Evolutionary conservation across 2,329 filamentous ascomycete species (phyloP), one percentile per base, ranked within the genome.

Genomic region (Trichophyton rubrum): DNA sequence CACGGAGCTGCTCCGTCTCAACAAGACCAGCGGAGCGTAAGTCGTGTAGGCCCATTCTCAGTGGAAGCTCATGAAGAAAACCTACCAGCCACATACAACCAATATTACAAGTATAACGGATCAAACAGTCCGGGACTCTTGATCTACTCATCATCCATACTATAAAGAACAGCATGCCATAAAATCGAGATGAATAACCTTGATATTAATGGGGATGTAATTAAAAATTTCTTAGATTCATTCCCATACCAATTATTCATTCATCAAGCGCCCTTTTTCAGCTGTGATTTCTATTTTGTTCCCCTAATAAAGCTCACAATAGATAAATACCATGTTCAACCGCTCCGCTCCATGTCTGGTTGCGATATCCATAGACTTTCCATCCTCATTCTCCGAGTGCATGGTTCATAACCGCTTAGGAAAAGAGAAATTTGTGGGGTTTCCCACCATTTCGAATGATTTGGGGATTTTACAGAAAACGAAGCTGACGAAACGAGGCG

Each of bases 241-340:
- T 35, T 55, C 51, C 51, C 51, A 55, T 55, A 35, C n/a, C 30
- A 55, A 55, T n/a, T 33, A 55, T 15, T 17, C 51, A 55, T 55
- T 55, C 51, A 35, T 55, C 27, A 55, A 30, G 5, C 51, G 33
- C 51, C 51, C 27, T 30, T n/a, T 38, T 55, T 27, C 30, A 55
- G 27, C 51, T 55, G 17, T 55, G 51, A 55, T 55, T 55, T 55
- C 51, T 55, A 55, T 55, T 20, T 55, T 8, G 27, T 55, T 38
- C 27, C 51, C 51, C 33, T 17, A 35, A 38, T 35, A 55, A 55
- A 35, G 51, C 27, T 33, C 8, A 35, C 51, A 55, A 55, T 35
- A 55, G 51, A 55, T 30, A 55, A 30, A 55, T 35, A 33, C 51
- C 30, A 55, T 55, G 51, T 38, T 55, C 27, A 55, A 55, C 51